Evolutionary conservation across 148 eudicot genomes (phyloP).

Genomic region (Dysphania ambrosioides): DNA sequence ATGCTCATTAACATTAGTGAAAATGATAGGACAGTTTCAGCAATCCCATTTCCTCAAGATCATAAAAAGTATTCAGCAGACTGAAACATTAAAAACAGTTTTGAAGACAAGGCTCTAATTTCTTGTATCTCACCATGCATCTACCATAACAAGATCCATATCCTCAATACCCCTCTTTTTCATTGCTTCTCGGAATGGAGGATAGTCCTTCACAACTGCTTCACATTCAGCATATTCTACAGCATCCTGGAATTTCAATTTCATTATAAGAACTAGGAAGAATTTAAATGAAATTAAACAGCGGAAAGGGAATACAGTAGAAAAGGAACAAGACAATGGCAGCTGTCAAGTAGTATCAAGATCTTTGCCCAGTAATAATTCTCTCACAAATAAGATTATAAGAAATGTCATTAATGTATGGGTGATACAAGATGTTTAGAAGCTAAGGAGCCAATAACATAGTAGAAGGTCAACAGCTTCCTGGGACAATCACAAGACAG

Average conservation of each 20-base stretch:
- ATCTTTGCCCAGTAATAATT: background rate
- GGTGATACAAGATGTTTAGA: background rate
- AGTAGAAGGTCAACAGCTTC: too few species aligned
- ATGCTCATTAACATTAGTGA: constrained; percentile 1
- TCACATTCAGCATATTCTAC: constrained; percentile 98
- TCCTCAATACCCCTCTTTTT: constrained; percentile 94
- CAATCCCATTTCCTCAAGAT: too few species aligned
- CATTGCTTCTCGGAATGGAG: constrained; percentile 90
- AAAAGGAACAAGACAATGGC: background rate
- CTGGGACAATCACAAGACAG: too few species aligned
- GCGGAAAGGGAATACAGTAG: too few species aligned
- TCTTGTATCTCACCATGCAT: constrained; percentile 67
- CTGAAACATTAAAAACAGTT: background rate
- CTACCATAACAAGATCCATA: constrained; percentile 98
- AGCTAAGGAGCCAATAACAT: background rate
- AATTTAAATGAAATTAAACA: constrained; percentile 1
- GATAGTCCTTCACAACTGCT: constrained; percentile 87
- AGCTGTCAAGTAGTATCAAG: background rate
- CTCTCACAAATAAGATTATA: background rate
- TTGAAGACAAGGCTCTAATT: background rate
- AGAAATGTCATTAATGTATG: background rate
- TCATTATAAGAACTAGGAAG: background rate
- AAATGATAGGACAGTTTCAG: too few species aligned
- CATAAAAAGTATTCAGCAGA: constrained; percentile 5
- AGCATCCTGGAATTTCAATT: constrained; percentile 79